Evolutionary conservation across 2,329 filamentous ascomycete species (phyloP).

Genomic region (Mycogone perniciosa): DNA sequence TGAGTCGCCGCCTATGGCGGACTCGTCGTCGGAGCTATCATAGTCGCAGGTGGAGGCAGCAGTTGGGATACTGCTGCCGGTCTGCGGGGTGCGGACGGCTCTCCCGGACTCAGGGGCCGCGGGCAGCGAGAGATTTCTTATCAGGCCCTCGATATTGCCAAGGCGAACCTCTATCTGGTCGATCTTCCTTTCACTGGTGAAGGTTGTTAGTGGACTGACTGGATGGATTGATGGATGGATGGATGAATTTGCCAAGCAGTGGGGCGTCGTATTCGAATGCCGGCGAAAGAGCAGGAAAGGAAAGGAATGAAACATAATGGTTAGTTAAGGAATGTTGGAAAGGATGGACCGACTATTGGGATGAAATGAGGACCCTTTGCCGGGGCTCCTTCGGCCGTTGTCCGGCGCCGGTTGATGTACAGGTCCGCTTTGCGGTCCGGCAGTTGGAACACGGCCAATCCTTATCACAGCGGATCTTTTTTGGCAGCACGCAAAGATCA

Average conservation of each 20-base stretch:
- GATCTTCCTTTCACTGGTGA: conserved; percentile 46
- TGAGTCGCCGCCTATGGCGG: conserved; percentile 41
- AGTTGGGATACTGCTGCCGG: conserved; percentile 20
- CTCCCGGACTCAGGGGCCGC: conserved; percentile 17
- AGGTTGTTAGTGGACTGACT: neutral
- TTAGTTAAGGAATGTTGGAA: conserved; percentile 2
- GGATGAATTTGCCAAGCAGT: neutral
- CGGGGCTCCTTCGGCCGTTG: conserved; percentile 50
- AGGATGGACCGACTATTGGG: conserved; percentile 47
- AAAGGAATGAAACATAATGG: neutral
- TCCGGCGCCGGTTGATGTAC: conserved; percentile 48
- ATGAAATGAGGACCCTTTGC: conserved; percentile 53
- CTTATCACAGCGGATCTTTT: conserved; percentile 54
- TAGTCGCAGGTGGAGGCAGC: conserved; percentile 27
- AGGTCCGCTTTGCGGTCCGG: conserved; percentile 44
- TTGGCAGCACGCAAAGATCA: neutral
- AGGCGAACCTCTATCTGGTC: conserved; percentile 41
- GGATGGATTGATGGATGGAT: neutral
- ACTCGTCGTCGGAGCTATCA: conserved; percentile 36
- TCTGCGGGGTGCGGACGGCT: conserved; percentile 21
- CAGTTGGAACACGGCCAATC: conserved; percentile 54
- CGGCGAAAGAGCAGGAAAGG: neutral
- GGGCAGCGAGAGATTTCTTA: conserved; percentile 30
- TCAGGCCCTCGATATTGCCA: conserved; percentile 38
- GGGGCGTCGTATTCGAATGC: neutral